Conservation (phyloP, 2,329 filamentous ascomycete genomes). For the Lizonia empirigonia region DNA sequence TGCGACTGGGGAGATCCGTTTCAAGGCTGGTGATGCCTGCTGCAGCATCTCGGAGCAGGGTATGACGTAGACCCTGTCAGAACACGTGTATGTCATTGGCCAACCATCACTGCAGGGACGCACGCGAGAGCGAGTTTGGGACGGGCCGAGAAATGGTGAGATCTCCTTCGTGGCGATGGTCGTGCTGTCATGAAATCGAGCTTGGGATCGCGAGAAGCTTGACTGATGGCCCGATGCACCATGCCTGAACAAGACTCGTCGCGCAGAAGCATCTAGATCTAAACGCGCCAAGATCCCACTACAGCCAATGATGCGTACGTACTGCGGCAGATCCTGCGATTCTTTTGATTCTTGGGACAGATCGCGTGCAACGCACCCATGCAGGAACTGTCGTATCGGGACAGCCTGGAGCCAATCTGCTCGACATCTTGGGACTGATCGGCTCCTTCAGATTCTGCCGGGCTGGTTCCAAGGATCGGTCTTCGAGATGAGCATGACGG, state of each 20-base stretch:
- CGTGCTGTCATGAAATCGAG: conserved; percentile 33
- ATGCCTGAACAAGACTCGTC: conserved; percentile 22
- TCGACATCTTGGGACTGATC: conserved; percentile 2
- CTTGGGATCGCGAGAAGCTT: conserved; percentile 34
- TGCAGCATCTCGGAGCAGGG: conserved; percentile 26
- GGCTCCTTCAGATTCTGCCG: background rate
- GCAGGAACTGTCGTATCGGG: conserved; percentile 16
- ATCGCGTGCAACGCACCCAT: conserved; percentile 16
- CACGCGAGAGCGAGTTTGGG: conserved; percentile 27
- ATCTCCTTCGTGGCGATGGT: conserved; percentile 28
- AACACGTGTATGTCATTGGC: conserved; percentile 26
- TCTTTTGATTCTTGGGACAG: conserved; percentile 13
- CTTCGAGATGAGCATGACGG: too few species aligned
- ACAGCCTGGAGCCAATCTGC: background rate
- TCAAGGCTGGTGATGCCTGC: conserved; percentile 29
- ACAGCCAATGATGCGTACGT: conserved; percentile 18
- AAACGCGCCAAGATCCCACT: conserved; percentile 13
- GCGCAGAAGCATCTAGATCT: conserved; percentile 21
- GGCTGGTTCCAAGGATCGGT: too few species aligned
- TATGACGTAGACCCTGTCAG: conserved; percentile 27
- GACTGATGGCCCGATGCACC: conserved; percentile 16
- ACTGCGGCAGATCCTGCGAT: conserved; percentile 16
- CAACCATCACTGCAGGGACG: conserved; percentile 25
- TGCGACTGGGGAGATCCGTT: conserved; percentile 36
- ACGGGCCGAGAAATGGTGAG: conserved; percentile 27